A percentile compares a stretch with the other conserved stretches of the same genome.
These are phyloP conservation scores for Suillus decipiens DNA, from an alignment of 768 basidiomycete species.

Conservation along the genomic window DNA sequence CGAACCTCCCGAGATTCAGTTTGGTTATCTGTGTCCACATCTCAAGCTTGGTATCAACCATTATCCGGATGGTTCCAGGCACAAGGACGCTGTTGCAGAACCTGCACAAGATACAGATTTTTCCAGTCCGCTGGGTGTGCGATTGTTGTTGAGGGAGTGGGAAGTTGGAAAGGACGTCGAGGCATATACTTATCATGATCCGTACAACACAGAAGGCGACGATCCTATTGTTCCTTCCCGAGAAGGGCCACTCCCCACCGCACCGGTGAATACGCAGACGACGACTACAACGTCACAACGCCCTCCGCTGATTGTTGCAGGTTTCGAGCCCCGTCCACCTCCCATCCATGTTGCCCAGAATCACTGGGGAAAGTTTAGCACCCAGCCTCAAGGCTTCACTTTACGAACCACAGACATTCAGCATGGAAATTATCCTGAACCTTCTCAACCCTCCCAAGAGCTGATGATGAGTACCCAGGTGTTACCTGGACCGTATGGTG, in stretches of 20 bases:
- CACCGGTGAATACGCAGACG: conserved; percentile 20
- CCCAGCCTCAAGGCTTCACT: conserved; percentile 9
- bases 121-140: conserved; percentile 51
- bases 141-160: conserved; percentile 72
- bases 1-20: conserved; percentile 58
- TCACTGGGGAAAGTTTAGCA: conserved; percentile 9
- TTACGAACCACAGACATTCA: conserved; percentile 22
- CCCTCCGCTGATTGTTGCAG: conserved; percentile 43
- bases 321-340: conserved; percentile 26
- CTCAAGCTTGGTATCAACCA: conserved; percentile 31
- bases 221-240: conserved; percentile 19
- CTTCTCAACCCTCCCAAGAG: conserved; percentile 40
- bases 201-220: conserved; percentile 44
- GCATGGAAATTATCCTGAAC: conserved; percentile 14
- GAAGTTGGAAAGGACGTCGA: conserved; percentile 52
- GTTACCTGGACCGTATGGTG: conserved; percentile 71
- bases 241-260: conserved; percentile 14
- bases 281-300: conserved; percentile 28
- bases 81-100: conserved; percentile 22
- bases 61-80: conserved; percentile 27
- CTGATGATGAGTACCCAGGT: conserved; percentile 66
- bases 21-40: conserved; percentile 62
- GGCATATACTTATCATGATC: conserved; percentile 54
- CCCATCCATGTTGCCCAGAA: conserved; percentile 14
- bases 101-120: conserved; percentile 23